Conservation (phyloP, 495 filamentous ascomycete genomes). For the Glonium stellatum region DNA sequence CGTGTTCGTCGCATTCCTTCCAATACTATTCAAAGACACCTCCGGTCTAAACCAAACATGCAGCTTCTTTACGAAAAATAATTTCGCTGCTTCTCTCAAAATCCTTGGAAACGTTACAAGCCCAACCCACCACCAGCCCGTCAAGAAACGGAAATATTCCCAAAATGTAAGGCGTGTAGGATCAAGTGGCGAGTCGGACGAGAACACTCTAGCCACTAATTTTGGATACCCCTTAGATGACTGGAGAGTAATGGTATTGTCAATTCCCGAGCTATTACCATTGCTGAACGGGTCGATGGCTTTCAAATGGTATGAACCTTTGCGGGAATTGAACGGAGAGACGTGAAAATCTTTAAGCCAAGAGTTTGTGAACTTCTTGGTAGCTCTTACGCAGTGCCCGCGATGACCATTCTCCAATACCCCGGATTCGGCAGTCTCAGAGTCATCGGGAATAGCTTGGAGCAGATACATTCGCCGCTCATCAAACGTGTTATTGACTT, state of each 20-base stretch:
- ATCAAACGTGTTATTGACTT: slow-evolving; percentile 74
- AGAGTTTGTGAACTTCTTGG: slow-evolving; percentile 37
- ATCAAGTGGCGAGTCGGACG: slow-evolving; percentile 43
- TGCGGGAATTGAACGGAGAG: slow-evolving; percentile 64
- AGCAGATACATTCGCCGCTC: slow-evolving; percentile 62
- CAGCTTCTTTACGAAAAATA: slow-evolving; percentile 48
- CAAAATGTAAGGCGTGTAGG: slow-evolving; percentile 39
- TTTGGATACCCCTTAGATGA: slow-evolving; percentile 51
- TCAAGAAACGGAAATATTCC: slow-evolving; percentile 44
- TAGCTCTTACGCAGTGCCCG: no score
- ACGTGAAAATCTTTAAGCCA: slow-evolving; percentile 69
- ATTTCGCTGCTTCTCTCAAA: slow-evolving; percentile 46
- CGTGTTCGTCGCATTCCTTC: slow-evolving; percentile 39
- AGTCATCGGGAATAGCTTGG: slow-evolving; percentile 28
- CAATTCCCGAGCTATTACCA: slow-evolving; percentile 38
- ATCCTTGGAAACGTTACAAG: slow-evolving; percentile 58
- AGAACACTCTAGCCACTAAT: slow-evolving; percentile 48
- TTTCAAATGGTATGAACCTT: slow-evolving; percentile 51
- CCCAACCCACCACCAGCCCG: slow-evolving; percentile 56
- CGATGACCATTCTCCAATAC: no score
- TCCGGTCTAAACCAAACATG: slow-evolving; percentile 55
- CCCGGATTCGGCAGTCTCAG: no score
- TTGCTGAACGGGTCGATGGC: slow-evolving; percentile 48
- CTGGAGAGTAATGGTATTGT: slow-evolving; percentile 50
- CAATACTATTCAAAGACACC: slow-evolving; percentile 46